Evolutionary conservation across 805 yeast species (phyloP), one percentile per base, ranked within the genome.

Genomic region (Tetrapisispora iriomotensis): DNA sequence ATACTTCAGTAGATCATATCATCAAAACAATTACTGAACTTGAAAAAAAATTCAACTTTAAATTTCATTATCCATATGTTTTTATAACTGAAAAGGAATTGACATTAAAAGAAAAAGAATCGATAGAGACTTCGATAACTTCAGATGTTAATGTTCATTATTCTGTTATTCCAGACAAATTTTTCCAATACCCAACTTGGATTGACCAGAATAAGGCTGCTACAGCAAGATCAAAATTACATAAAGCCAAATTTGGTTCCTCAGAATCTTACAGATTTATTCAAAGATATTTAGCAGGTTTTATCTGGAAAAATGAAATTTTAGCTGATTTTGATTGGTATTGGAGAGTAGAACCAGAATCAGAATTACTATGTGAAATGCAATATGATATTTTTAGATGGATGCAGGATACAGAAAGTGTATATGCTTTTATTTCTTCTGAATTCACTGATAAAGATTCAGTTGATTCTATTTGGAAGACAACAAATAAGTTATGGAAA

Each of bases 291-390:
- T 87, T 82, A 60, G 75, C 87, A 14, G 95, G 95, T 0, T 81
- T 80, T 58, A 82, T 85, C 66, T 85, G 77, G 73, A 70, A 80
- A 58, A 85, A 83, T 56, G 74, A 72, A 37, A 62, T 77, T 36
- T 54, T 86, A 61, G 64, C 68, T 43, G 74, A 77, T 20, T 87
- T 79, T 70, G 83, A 80, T 53, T 86, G 81, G 73, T 85, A 84
- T 69, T 87, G 95, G 96, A 77, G 95, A 61, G 88, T 87, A 27
- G 96, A 87, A 64, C 95, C 95, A 12, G 80, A 74, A 49, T 75
- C 79, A 50, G 72, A 74, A 56, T 70, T 83, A 46, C 74, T 65
- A 61, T 86, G 95, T 65, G 85, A 84, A 57, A 67, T 87, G 42
- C 77, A 77, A 50, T 81, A 81, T 60, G 95, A 85, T 56, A 65